These are phyloP conservation scores for Chalara sp. DNA, from an alignment of 2,329 filamentous ascomycete species.

Conservation along the genomic window DNA sequence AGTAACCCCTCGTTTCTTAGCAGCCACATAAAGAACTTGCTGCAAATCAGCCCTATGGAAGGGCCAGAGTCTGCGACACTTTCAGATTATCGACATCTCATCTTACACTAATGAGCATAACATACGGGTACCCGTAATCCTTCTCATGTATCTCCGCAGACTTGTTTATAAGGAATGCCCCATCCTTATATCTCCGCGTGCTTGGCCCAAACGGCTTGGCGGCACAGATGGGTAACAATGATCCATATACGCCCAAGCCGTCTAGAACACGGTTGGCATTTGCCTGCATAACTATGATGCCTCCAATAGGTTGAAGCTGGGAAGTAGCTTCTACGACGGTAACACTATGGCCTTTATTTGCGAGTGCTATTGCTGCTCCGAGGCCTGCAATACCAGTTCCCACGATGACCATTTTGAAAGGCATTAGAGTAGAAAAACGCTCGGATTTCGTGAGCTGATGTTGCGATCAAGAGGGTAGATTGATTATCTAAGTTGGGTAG, in stretches of 20 bases:
- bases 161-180: no score
- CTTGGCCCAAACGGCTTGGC: background rate
- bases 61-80: no score
- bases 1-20: background rate
- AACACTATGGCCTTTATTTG: background rate
- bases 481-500: no score
- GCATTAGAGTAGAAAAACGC: background rate
- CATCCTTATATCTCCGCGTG: background rate
- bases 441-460: background rate
- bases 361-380: background rate
- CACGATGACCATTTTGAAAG: background rate
- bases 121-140: no score
- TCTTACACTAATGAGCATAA: no score
- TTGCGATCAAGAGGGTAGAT: background rate
- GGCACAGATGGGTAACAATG: background rate
- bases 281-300: background rate
- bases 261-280: background rate
- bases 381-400: background rate
- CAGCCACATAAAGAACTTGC: background rate
- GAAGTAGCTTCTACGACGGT: background rate
- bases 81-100: no score
- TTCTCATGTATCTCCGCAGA: no score
- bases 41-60: slow-evolving; percentile 1
- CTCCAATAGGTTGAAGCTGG: background rate
- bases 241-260: background rate